Evolutionary conservation across 164 flowering plant genomes (phyloP).

Genomic region (Litsea cubeba): DNA sequence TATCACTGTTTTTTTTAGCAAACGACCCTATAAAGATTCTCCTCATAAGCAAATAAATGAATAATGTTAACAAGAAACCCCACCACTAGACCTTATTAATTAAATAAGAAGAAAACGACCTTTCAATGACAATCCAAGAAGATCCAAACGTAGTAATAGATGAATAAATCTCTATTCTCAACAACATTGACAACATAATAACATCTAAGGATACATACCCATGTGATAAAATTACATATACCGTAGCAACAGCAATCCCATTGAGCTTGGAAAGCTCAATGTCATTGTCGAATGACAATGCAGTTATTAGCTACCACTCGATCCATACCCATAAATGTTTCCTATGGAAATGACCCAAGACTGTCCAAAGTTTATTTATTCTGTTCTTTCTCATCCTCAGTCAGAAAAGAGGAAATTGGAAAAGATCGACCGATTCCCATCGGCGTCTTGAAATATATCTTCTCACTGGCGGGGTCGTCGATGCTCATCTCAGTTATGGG

Average conservation of each 20-base stretch:
- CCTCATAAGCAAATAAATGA: background rate
- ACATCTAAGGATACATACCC: background rate
- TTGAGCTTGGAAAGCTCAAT: background rate
- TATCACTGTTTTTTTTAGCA: background rate
- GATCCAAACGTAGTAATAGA: background rate
- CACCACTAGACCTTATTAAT: too few species aligned
- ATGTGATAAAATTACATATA: background rate
- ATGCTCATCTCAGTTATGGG: conserved; percentile 84
- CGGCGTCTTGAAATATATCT: conserved; percentile 20
- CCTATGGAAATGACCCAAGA: background rate
- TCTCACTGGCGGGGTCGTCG: conserved; percentile 35
- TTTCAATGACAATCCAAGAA: background rate
- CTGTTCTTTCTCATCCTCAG: conserved; percentile 1
- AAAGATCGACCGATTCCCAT: conserved; percentile 16
- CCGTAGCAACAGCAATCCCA: background rate
- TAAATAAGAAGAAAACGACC: background rate
- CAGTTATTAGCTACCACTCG: background rate
- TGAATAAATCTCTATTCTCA: background rate
- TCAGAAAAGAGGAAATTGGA: conserved; percentile 15
- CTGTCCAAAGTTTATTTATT: too few species aligned
- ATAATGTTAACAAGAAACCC: background rate
- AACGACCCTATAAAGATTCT: background rate
- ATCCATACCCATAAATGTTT: background rate
- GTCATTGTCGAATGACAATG: background rate
- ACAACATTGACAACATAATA: too few species aligned